Conservation (phyloP, 1,284 basidiomycete genomes). For the Pyrrhoderma noxium region DNA sequence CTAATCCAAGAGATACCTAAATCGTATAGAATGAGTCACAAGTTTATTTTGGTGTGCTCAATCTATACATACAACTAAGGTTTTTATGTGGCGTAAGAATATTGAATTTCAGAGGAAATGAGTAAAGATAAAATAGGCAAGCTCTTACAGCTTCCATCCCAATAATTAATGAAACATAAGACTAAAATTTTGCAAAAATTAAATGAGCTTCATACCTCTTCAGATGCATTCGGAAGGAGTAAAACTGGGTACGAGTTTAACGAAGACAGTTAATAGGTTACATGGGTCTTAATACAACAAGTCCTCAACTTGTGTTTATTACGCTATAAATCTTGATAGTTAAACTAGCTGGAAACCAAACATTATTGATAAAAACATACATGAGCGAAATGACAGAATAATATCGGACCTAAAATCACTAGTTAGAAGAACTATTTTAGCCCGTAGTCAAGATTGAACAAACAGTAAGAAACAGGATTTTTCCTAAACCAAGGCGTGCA, state of each 20-base stretch:
- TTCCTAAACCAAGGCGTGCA: neutral
- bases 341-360: neutral
- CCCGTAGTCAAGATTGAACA: neutral
- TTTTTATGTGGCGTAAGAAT: neutral
- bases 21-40: neutral
- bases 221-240: constrained; percentile 1
- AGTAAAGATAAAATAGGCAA: no score
- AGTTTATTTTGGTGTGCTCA: neutral
- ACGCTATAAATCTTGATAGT: neutral
- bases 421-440: neutral
- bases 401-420: constrained; percentile 5
- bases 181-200: no score
- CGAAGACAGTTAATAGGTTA: neutral
- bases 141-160: neutral
- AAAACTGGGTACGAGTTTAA: neutral
- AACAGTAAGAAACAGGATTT: constrained; percentile 9
- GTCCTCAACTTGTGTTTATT: constrained; percentile 1
- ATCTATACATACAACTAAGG: no score
- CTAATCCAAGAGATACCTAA: constrained; percentile 10
- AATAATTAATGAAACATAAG: no score
- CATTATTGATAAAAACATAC: neutral
- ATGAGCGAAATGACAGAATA: constrained; percentile 3
- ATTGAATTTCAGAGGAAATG: neutral
- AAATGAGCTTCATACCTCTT: neutral
- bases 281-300: neutral